A percentile compares a stretch with the other conserved stretches of the same genome.
These are phyloP conservation scores for Strobilomyces dryophilus DNA, from an alignment of 768 basidiomycete species.

Conservation along the genomic window DNA sequence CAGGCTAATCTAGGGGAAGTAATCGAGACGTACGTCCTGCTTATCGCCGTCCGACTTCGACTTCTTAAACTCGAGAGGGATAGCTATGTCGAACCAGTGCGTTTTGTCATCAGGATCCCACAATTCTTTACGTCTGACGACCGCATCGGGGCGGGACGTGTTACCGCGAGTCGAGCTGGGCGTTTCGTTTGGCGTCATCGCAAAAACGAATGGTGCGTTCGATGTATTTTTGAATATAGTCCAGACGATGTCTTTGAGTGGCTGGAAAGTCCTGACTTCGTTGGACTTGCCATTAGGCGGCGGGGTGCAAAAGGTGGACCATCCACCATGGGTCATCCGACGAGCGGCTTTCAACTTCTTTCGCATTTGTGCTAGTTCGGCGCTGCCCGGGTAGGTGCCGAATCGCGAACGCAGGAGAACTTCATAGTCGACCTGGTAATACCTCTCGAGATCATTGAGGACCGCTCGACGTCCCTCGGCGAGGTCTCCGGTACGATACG, in stretches of 20 bases:
- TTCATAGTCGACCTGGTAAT: neutral
- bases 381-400: neutral
- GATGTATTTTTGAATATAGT: neutral
- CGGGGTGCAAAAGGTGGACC: neutral
- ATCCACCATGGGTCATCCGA: neutral
- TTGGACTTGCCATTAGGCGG: neutral
- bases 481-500: neutral
- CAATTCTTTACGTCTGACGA: neutral
- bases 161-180: neutral
- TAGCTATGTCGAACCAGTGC: slow-evolving; percentile 10
- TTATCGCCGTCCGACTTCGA: no score
- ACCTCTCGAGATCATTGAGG: neutral
- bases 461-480: neutral
- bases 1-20: neutral
- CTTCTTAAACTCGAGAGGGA: slow-evolving; percentile 12
- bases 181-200: neutral
- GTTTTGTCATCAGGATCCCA: no score
- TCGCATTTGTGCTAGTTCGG: neutral
- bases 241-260: neutral
- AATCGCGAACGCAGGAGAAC: neutral
- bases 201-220: neutral
- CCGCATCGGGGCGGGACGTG: slow-evolving; percentile 5
- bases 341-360: neutral
- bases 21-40: neutral
- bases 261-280: neutral